These are phyloP conservation scores for Herpotrichia juniperi DNA, from an alignment of 2,329 filamentous ascomycete species.

Conservation along the genomic window DNA sequence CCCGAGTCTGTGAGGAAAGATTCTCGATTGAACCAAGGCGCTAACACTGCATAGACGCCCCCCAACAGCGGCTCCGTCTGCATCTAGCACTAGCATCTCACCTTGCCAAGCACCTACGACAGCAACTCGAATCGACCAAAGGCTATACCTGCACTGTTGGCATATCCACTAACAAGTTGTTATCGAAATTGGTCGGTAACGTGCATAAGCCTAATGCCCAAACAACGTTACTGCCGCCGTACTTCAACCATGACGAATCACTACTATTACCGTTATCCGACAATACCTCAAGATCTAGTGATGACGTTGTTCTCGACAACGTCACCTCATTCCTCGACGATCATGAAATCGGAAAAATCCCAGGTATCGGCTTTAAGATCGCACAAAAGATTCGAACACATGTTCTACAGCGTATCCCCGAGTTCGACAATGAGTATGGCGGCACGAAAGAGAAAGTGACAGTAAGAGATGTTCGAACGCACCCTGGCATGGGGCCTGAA, in stretches of 20 bases:
- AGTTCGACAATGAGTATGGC: constrained; percentile 54
- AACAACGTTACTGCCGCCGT: constrained; percentile 78
- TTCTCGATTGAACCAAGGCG: background rate
- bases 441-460: constrained; percentile 63
- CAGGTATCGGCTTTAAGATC: constrained; percentile 84
- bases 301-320: constrained; percentile 47
- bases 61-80: constrained; percentile 51
- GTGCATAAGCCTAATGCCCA: constrained; percentile 87
- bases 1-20: too few relatives aligned
- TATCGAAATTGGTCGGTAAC: constrained; percentile 84
- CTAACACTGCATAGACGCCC: constrained; percentile 26
- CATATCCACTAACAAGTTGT: constrained; percentile 83
- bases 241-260: constrained; percentile 45
- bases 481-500: constrained; percentile 67
- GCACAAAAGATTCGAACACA: constrained; percentile 70
- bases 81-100: constrained; percentile 81
- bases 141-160: constrained; percentile 90
- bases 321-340: constrained; percentile 73
- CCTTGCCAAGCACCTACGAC: constrained; percentile 75
- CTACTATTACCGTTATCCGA: too few relatives aligned
- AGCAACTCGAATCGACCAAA: constrained; percentile 73
- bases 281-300: too few relatives aligned
- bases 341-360: constrained; percentile 79
- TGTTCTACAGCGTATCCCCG: constrained; percentile 56
- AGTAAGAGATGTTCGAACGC: constrained; percentile 68